Percentiles rank a stretch among this genome's conserved stretches.
These are phyloP conservation scores for Lathyrus oleraceus DNA, from an alignment of 306 rosid species.

Conservation along the genomic window DNA sequence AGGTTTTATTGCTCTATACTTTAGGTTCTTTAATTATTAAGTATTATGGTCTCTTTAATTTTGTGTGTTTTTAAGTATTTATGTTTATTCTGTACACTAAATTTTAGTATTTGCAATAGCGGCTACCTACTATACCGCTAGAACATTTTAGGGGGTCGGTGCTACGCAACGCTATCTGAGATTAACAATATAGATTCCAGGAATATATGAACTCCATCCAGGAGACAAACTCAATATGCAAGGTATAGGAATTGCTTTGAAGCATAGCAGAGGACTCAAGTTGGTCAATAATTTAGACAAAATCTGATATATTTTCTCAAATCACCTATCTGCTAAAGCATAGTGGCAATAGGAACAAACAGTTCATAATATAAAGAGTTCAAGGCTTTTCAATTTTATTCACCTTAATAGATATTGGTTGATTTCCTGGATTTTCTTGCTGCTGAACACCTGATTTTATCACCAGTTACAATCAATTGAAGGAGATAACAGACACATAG, in stretches of 20 bases:
- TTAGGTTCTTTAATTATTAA: too few relatives aligned
- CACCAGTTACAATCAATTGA: slow-evolving; percentile 45
- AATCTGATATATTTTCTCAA: neutral
- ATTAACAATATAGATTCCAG: neutral
- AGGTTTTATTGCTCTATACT: too few relatives aligned
- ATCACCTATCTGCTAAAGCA: slow-evolving; percentile 11
- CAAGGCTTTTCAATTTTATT: neutral
- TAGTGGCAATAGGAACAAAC: slow-evolving; percentile 13
- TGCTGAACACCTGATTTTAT: slow-evolving; percentile 58
- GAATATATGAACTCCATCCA: slow-evolving; percentile 10
- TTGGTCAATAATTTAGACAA: neutral
- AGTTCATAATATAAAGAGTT: slow-evolving; percentile 23
- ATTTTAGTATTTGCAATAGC: too few relatives aligned
- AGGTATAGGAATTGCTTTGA: slow-evolving; percentile 20
- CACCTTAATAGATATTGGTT: slow-evolving; percentile 64
- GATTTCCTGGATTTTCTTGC: slow-evolving; percentile 50
- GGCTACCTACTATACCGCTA: too few relatives aligned
- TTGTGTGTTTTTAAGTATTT: too few relatives aligned
- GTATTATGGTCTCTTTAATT: too few relatives aligned
- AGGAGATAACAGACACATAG: slow-evolving; percentile 29
- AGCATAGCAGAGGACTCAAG: slow-evolving; percentile 5
- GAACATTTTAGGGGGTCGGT: too few relatives aligned
- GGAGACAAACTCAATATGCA: slow-evolving; percentile 5
- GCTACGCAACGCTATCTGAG: too few relatives aligned
- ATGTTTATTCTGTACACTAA: too few relatives aligned